A percentile compares a stretch with the other conserved stretches of the same genome.
phyloP scores from a whole-genome alignment of 2,329 filamentous ascomycete genomes.

The Endoconidiophora polonica region DNA sequence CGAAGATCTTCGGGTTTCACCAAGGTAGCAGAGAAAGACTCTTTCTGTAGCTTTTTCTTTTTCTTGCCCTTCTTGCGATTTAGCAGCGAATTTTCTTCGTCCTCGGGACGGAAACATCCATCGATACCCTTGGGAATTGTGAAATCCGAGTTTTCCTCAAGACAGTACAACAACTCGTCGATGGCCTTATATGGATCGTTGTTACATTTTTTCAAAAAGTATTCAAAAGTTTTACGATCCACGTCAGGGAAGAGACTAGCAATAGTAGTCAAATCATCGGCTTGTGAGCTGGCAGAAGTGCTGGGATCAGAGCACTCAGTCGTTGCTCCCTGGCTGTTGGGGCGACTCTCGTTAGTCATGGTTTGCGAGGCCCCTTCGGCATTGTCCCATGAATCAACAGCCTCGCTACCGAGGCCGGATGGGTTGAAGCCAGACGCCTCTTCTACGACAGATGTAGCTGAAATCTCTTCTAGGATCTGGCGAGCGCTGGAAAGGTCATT shows the following conservation, averaged over 20 bases:
- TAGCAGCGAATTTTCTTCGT: slow-evolving; percentile 19
- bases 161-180: slow-evolving; percentile 64
- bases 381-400: slow-evolving; percentile 12
- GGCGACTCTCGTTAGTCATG: slow-evolving; percentile 2
- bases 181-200: slow-evolving; percentile 33
- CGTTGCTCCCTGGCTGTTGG: slow-evolving; percentile 5
- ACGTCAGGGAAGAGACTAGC: slow-evolving; percentile 8
- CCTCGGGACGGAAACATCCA: slow-evolving; percentile 49
- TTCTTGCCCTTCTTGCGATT: slow-evolving; percentile 23
- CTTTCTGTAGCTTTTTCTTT: slow-evolving; percentile 21
- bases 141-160: slow-evolving; percentile 28
- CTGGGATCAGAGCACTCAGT: slow-evolving; percentile 10
- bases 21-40: background rate
- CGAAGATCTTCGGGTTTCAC: background rate
- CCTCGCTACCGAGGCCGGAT: slow-evolving; percentile 32
- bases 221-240: slow-evolving; percentile 1
- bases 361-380: slow-evolving; percentile 4
- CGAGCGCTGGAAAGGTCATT: slow-evolving; percentile 37
- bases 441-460: slow-evolving; percentile 44
- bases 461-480: slow-evolving; percentile 46
- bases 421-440: slow-evolving; percentile 65
- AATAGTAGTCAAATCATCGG: slow-evolving; percentile 4
- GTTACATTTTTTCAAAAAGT: slow-evolving; percentile 2
- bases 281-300: background rate
- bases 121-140: slow-evolving; percentile 57